A percentile compares a stretch with the other conserved stretches of the same genome.
These are phyloP conservation scores for Morella rubra DNA, from an alignment of 306 rosid species.

Conservation along the genomic window DNA sequence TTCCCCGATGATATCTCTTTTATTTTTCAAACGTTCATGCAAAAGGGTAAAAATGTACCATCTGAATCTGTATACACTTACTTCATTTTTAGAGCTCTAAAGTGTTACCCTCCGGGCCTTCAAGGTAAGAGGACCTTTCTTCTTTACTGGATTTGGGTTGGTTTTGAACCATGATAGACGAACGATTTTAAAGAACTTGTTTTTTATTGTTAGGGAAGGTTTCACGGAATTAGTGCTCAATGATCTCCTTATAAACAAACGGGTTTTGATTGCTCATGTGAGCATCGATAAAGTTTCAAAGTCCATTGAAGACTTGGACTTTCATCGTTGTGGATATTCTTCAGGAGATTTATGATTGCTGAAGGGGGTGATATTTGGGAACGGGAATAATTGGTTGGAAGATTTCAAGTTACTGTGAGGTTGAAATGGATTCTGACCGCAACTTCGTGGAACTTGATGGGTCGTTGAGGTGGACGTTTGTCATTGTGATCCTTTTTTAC, in stretches of 20 bases:
- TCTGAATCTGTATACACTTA: background rate
- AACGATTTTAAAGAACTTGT: background rate
- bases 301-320: background rate
- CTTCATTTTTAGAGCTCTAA: background rate
- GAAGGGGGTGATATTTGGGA: background rate
- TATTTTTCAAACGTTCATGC: background rate
- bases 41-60: background rate
- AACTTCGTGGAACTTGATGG: background rate
- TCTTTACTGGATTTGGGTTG: background rate
- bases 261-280: background rate
- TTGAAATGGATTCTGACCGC: background rate
- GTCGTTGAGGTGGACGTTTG: no score
- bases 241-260: background rate
- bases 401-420: background rate
- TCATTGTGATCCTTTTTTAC: no score
- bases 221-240: background rate
- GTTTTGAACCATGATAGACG: background rate
- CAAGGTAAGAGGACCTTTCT: background rate
- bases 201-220: background rate
- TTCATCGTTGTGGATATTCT: background rate
- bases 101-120: background rate
- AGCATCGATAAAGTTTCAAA: background rate
- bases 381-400: background rate
- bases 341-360: background rate
- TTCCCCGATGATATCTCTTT: background rate